Conservation (phyloP, 2,329 filamentous ascomycete species). For the Calonectria montana region DNA sequence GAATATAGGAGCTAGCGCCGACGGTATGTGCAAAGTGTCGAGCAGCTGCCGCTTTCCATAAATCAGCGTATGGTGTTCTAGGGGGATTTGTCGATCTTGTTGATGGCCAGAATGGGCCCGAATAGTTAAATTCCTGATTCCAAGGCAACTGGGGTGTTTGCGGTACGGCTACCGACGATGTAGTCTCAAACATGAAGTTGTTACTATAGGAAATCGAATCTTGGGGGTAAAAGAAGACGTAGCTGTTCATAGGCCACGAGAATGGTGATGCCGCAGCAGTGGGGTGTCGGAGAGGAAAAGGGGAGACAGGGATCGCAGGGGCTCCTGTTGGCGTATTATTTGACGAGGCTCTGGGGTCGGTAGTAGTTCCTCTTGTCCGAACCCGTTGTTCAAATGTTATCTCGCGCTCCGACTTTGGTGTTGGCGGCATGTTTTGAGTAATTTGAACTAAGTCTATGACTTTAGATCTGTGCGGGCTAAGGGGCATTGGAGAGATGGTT, state of each 20-base stretch:
- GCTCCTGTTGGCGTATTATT: background rate
- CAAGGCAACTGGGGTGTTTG: background rate
- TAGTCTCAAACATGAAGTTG: background rate
- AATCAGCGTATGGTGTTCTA: background rate
- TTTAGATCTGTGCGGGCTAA: background rate
- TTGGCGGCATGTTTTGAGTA: slow-evolving; percentile 16
- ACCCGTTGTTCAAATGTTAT: background rate
- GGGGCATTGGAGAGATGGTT: background rate
- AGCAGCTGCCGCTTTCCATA: background rate
- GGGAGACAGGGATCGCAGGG: background rate
- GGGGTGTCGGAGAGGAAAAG: background rate
- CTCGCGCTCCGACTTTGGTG: slow-evolving; percentile 11
- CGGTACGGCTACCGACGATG: background rate
- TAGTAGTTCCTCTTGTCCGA: too few species aligned
- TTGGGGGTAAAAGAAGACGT: background rate
- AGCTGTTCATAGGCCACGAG: background rate
- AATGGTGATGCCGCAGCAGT: background rate
- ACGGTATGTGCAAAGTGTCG: background rate
- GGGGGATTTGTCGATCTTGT: background rate
- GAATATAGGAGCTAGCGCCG: background rate
- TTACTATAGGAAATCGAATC: background rate
- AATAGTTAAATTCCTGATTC: background rate
- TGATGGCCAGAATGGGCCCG: background rate
- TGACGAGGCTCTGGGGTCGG: background rate
- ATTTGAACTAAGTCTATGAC: background rate